These are phyloP conservation scores for Stachybotrys chlorohalonatus DNA, from an alignment of 2,329 filamentous ascomycete species.

Conservation along the genomic window DNA sequence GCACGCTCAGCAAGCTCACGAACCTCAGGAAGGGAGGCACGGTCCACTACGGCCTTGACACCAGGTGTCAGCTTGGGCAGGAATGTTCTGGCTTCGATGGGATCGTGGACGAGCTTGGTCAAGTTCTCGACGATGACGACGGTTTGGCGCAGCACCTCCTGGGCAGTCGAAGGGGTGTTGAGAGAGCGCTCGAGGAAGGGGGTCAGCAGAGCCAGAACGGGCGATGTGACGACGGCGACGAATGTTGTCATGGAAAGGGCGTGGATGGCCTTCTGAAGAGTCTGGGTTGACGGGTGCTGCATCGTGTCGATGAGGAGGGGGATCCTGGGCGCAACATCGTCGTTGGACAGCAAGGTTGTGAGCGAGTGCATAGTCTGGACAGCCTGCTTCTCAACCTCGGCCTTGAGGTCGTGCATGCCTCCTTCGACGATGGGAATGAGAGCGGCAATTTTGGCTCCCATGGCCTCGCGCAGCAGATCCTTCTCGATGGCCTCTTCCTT, in stretches of 20 bases:
- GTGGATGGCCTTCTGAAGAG: slow-evolving; percentile 91
- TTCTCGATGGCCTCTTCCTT: slow-evolving; percentile 81
- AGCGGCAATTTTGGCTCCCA: slow-evolving; percentile 79
- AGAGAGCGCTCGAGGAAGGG: slow-evolving; percentile 90
- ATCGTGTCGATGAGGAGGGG: slow-evolving; percentile 90
- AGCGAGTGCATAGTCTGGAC: slow-evolving; percentile 85
- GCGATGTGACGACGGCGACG: slow-evolving; percentile 89
- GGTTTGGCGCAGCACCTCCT: slow-evolving; percentile 91
- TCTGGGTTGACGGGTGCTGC: slow-evolving; percentile 84
- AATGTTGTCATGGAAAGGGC: slow-evolving; percentile 98
- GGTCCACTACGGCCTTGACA: slow-evolving; percentile 78
- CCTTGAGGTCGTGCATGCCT: slow-evolving; percentile 95
- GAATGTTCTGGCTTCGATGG: slow-evolving; percentile 89
- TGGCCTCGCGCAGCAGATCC: slow-evolving; percentile 79
- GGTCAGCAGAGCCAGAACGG: slow-evolving; percentile 87
- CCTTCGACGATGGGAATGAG: slow-evolving; percentile 86
- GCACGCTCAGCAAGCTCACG: slow-evolving; percentile 81
- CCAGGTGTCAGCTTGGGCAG: slow-evolving; percentile 89
- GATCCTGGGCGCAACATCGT: slow-evolving; percentile 88
- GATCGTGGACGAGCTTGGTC: slow-evolving; percentile 94
- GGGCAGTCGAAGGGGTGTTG: slow-evolving; percentile 81
- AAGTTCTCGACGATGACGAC: slow-evolving; percentile 96
- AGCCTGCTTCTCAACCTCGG: slow-evolving; percentile 82
- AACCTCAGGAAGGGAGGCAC: slow-evolving; percentile 89
- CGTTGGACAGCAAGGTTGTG: slow-evolving; percentile 85